Percentiles rank a stretch among this genome's conserved stretches.
Conservation (phyloP, 2,329 filamentous ascomycete species). For the Beauveria australis region DNA sequence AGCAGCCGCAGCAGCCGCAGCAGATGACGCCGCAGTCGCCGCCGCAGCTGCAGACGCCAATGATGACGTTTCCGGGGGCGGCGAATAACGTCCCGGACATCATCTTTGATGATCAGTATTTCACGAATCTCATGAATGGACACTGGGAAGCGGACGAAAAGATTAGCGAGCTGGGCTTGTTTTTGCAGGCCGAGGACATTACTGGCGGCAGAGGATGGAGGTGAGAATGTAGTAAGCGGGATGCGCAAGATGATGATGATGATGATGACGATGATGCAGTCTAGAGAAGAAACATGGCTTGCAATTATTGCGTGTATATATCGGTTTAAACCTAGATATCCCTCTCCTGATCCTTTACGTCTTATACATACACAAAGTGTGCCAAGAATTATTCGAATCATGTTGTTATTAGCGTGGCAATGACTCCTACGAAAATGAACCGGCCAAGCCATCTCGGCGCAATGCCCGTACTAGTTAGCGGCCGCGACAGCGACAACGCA, state of each 20-base stretch:
- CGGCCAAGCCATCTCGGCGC: neutral
- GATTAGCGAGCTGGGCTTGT: constrained; percentile 25
- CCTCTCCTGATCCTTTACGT: too few species aligned
- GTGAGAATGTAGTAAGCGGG: neutral
- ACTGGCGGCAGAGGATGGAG: neutral
- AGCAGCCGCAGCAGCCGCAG: neutral
- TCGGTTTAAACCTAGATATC: too few species aligned
- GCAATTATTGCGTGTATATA: too few species aligned
- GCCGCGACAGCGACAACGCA: neutral
- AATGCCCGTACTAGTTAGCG: neutral
- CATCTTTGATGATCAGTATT: constrained; percentile 27
- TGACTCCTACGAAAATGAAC: constrained; percentile 6
- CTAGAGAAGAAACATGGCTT: too few species aligned
- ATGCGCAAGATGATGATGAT: too few species aligned
- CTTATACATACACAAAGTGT: too few species aligned
- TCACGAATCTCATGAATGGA: constrained; percentile 24
- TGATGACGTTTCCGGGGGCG: neutral
- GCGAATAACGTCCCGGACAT: constrained; percentile 15
- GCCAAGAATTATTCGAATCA: too few species aligned
- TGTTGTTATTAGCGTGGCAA: too few species aligned
- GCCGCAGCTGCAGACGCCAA: neutral
- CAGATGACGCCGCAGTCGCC: neutral
- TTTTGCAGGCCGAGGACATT: constrained; percentile 16
- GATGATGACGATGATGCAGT: too few species aligned
- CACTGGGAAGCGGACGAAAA: constrained; percentile 29